phyloP scores from a whole-genome alignment of 1,284 basidiomycete genomes.

The Puccinia triticina region DNA sequence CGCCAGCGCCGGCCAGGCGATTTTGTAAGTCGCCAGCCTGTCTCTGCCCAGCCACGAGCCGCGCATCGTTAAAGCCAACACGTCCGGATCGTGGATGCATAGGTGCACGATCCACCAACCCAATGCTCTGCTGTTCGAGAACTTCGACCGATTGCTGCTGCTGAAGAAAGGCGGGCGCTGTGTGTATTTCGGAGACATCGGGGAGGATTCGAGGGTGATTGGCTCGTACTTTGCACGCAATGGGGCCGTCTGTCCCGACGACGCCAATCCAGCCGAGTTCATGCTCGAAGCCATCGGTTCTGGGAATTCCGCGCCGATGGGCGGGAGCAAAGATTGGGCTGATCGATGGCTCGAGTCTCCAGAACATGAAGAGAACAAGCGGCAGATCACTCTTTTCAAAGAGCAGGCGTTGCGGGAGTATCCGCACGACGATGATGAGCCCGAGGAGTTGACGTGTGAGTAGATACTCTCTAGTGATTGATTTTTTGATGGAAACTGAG shows the following conservation, averaged over 20 bases:
- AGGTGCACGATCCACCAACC: slow-evolving; percentile 60
- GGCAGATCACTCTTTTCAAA: slow-evolving; percentile 63
- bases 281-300: slow-evolving; percentile 61
- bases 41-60: no score
- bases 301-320: slow-evolving; percentile 57
- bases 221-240: slow-evolving; percentile 66
- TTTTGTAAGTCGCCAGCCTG: no score
- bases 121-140: slow-evolving; percentile 20
- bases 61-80: no score
- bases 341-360: slow-evolving; percentile 60
- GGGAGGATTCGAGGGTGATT: slow-evolving; percentile 64
- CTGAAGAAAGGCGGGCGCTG: slow-evolving; percentile 64
- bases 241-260: slow-evolving; percentile 64
- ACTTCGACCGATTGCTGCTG: slow-evolving; percentile 54
- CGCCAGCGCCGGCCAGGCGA: slow-evolving; percentile 80
- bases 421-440: slow-evolving; percentile 56
- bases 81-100: slow-evolving; percentile 63
- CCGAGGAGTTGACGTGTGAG: slow-evolving; percentile 4
- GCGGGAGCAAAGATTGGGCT: slow-evolving; percentile 60
- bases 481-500: not conserved
- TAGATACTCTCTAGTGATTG: not conserved
- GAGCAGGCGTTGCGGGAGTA: slow-evolving; percentile 61
- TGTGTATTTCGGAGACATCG: slow-evolving; percentile 67
- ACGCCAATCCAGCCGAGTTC: slow-evolving; percentile 65
- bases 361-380: slow-evolving; percentile 59